phyloP scores from a whole-genome alignment of 306 rosid species.

The Gillenia trifoliata region DNA sequence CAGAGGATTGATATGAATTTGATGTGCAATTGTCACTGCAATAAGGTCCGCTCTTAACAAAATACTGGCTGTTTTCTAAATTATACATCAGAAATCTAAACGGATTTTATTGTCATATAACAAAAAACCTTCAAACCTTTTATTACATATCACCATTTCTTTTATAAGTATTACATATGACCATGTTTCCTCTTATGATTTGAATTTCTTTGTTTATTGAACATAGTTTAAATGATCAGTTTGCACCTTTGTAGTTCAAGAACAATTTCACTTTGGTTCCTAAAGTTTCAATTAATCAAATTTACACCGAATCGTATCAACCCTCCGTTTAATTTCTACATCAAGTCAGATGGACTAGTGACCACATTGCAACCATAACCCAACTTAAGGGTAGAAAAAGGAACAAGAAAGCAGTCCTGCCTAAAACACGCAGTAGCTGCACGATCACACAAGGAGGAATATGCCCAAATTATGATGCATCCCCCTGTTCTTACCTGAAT shows the following conservation, averaged over 20 bases:
- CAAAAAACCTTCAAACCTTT: background rate
- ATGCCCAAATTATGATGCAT: background rate
- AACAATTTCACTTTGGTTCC: background rate
- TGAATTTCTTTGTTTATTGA: background rate
- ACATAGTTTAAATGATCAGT: background rate
- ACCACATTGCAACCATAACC: background rate
- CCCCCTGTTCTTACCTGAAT: background rate
- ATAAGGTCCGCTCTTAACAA: background rate
- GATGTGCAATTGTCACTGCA: background rate
- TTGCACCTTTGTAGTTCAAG: background rate
- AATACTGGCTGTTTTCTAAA: background rate
- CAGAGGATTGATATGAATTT: constrained; percentile 15
- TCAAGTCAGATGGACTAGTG: background rate
- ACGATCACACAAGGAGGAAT: background rate
- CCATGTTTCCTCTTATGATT: background rate
- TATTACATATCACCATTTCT: background rate
- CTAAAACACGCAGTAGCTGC: background rate
- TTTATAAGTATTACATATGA: background rate
- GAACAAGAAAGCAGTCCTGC: background rate
- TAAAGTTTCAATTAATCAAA: background rate
- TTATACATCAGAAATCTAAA: background rate
- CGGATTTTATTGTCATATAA: background rate
- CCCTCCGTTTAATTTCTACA: background rate
- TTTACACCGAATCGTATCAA: background rate
- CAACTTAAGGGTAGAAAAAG: background rate